Evolutionary conservation across 2,329 filamentous ascomycete species (phyloP).

Genomic region (Aspergillus aculeatinus): DNA sequence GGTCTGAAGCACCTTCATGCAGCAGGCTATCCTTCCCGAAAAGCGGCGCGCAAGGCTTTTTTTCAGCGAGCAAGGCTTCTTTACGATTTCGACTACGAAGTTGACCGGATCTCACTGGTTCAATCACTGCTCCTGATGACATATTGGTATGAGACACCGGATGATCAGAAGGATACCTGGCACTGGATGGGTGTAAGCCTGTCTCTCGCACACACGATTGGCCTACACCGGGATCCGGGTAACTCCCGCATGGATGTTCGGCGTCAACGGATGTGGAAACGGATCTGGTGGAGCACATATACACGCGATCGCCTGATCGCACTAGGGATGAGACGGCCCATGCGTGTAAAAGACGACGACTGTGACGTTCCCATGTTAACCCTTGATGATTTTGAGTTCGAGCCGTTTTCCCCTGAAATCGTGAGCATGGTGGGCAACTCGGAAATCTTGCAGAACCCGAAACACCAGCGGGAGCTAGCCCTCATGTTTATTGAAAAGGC

Average conservation of each 20-base stretch:
- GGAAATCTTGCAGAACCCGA: conserved; percentile 66
- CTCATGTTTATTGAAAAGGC: conserved; percentile 90
- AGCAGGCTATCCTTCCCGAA: conserved; percentile 74
- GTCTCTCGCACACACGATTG: conserved; percentile 89
- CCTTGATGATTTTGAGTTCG: conserved; percentile 79
- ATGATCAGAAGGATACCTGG: conserved; percentile 97
- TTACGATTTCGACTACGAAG: conserved; percentile 94
- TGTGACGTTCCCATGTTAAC: conserved; percentile 90
- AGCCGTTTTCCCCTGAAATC: conserved; percentile 65
- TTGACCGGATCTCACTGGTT: conserved; percentile 82
- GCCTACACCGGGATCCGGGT: conserved; percentile 80
- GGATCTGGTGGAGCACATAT: conserved; percentile 97
- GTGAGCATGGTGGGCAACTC: conserved; percentile 69
- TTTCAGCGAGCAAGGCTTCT: conserved; percentile 86
- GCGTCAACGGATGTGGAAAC: conserved; percentile 83
- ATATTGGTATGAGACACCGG: conserved; percentile 95
- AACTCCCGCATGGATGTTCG: conserved; percentile 71
- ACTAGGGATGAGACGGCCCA: conserved; percentile 88
- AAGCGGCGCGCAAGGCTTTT: conserved; percentile 81
- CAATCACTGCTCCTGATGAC: conserved; percentile 90
- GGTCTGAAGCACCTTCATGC: conserved; percentile 73
- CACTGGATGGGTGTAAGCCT: conserved; percentile 98
- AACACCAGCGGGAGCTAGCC: conserved; percentile 75
- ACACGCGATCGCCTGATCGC: conserved; percentile 93
- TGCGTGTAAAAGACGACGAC: conserved; percentile 87